Evolutionary conservation across 139 green algal genomes (phyloP), one percentile per base, ranked within the genome.

Genomic region (Pleodorina starrii): DNA sequence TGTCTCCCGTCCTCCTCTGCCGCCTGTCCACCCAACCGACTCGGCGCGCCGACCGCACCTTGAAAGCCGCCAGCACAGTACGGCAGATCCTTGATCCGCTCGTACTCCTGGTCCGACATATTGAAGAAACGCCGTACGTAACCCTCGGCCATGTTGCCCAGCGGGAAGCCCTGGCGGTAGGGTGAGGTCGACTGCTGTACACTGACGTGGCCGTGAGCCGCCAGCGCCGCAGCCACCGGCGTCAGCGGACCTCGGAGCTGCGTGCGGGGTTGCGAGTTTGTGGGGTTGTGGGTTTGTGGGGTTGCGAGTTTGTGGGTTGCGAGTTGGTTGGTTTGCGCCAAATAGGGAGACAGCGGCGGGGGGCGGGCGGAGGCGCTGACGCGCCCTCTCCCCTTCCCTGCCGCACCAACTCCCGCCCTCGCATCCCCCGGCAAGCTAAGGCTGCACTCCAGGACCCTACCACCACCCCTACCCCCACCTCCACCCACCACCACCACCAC

Each of bases 171-270:
- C 75, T 84, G 76, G 1, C 32, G 6, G 19, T 48, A 46, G 19
- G 76, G 76, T 19, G 50, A 57, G 36, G 50, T 54, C 0, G 78
- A 85, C 38, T 85, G 78, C 51, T 85, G 78, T 21, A 40, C 78
- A 35, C 54, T 73, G 54, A 73, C 78, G 54, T 84, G 76, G 48
- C 76, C 76, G 32, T 38, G 21, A 7, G n/a, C n/a, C 17, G 76
- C 17, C 76, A 84, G 17, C 17, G 76, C 11, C 9, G 11, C n/a
- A 2, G 35, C 32, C 35, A 84, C 54, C 21, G 78, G 78, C 32
- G 23, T 54, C 25, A 85, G 78, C 3, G 54, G 54, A 4, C 46
- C 54, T 0, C 54, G 78, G 9, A 74, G 43, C 78, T 85, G 54
- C 50, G 25, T 69, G 59, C 59, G 23, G 25, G 59, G 5, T 35